Base-by-base conservation (phyloP, 179 eudicot genomes). In the Dionaea muscipula region DNA sequence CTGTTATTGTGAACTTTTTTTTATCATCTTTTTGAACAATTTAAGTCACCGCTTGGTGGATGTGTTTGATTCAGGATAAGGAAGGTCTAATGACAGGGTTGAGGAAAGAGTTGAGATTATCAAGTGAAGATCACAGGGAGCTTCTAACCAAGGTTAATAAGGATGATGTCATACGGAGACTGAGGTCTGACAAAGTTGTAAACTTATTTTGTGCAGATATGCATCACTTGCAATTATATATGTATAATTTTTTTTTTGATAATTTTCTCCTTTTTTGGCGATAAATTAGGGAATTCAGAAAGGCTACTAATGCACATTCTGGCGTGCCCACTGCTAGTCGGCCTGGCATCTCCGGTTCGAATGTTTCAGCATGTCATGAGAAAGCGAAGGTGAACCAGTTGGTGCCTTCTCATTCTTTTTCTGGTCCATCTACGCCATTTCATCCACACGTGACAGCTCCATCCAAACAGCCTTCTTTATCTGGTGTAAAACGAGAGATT, bases 271-370 rank as follows among this genome's bases (percentile, higher is more conserved):
- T n/a, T n/a, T n/a, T n/a, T n/a, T n/a, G n/a, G n/a, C n/a, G n/a
- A n/a, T n/a, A n/a, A n/a, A n/a, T 28, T 57, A 83, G 91, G 81
- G 86, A 80, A 57, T 83, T 83, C 86, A 78, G 90, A 61, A 72
- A 77, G 55, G 43, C 79, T 0, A 77, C 73, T 48, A 78, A 73
- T 35, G 43, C 31, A 28, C 84, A 78, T 58, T 52, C 81, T 36
- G 65, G 59, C 55, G 66, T 73, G 61, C 79, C 13, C 49, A 44
- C 65, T 48, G 40, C 75, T 57, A 62, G 55, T 48, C 85, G 70
- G 66, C 54, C 78, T 37, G 67, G 61, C 48, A 20, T 61, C 8
- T 74, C 79, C 37, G 68, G 85, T 56, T 77, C 83, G 31, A 65
- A 81, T 23, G 51, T 75, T 49, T 74, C 85, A 53, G 78, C 85